Evolutionary conservation across 176 grass and related monocot species (phyloP), one percentile per base, ranked within the genome.

Genomic region (Musa beccarii): DNA sequence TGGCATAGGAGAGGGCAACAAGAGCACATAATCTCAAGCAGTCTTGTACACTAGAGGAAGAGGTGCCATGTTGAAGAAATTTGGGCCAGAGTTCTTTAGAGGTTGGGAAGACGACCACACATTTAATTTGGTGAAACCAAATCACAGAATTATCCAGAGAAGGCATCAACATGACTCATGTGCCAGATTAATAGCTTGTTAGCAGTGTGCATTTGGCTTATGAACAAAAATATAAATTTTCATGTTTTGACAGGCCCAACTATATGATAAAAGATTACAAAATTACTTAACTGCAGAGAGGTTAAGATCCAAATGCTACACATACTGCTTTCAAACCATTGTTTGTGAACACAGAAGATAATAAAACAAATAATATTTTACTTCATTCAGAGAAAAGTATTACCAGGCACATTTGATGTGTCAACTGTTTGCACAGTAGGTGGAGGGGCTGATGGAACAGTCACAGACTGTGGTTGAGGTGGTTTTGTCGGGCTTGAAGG

Each of bases 381-480:
- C 14, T 9, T 72, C n/a, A 16, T 59, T 15, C 12, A 49, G 22
- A 59, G 13, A 21, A 9, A 51, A 52, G 9, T 20, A 59, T 52
- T 89, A 99, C 95, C 95, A 79, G 91, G 89, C 29, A 94, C 91
- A 62, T 92, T 99, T n/a, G 89, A 92, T 51, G 88, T 99, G 88
- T 99, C 91, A 74, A 78, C 95, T 72, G 95, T 92, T 80, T 89
- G 88, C 61, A 99, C 84, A 49, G 95, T 99, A 21, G 81, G 83
- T 73, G 94, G 79, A 79, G 91, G 95, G 75, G 88, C 88, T 75
- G 86, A 77, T 75, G 95, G 84, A 25, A 78, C 65, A 85, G 53
- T 57, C 14, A 66, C 59, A 75, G 84, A 70, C 63, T 94, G 86
- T 22, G 66, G 15, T 28, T 81, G 85, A 66, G 67, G 67, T 28